These are phyloP conservation scores for Musa acuminata DNA, from an alignment of 176 grass and related monocot species.

Conservation along the genomic window DNA sequence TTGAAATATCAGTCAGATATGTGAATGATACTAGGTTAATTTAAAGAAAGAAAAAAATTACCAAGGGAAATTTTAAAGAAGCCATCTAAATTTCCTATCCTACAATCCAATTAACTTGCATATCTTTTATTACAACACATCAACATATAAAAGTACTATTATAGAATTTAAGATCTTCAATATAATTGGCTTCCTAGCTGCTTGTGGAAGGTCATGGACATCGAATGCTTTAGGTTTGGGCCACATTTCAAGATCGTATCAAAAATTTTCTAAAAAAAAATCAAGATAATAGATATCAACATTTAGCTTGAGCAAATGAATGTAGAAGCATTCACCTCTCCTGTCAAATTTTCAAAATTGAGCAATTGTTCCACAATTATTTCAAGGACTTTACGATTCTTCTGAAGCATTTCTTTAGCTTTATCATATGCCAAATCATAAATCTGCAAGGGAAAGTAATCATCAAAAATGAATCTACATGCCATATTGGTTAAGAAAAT, in stretches of 20 bases:
- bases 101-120: neutral
- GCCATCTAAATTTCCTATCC: neutral
- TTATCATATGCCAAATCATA: slow-evolving; percentile 27
- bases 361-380: slow-evolving; percentile 33
- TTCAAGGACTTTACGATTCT: slow-evolving; percentile 23
- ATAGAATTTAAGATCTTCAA: neutral
- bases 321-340: slow-evolving; percentile 20
- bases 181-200: neutral
- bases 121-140: neutral
- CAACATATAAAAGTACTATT: neutral
- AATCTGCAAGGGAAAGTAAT: slow-evolving; percentile 17
- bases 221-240: neutral
- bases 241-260: neutral
- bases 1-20: neutral
- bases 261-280: neutral
- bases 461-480: neutral
- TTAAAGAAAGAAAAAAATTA: neutral
- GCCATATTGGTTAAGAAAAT: neutral
- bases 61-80: neutral
- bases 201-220: neutral
- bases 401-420: slow-evolving; percentile 19
- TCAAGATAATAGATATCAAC: neutral
- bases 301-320: neutral
- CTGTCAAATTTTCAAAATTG: slow-evolving; percentile 24
- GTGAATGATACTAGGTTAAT: neutral